These are phyloP conservation scores for Aspergillus texensis DNA, from an alignment of 2,329 filamentous ascomycete genomes.

Conservation along the genomic window DNA sequence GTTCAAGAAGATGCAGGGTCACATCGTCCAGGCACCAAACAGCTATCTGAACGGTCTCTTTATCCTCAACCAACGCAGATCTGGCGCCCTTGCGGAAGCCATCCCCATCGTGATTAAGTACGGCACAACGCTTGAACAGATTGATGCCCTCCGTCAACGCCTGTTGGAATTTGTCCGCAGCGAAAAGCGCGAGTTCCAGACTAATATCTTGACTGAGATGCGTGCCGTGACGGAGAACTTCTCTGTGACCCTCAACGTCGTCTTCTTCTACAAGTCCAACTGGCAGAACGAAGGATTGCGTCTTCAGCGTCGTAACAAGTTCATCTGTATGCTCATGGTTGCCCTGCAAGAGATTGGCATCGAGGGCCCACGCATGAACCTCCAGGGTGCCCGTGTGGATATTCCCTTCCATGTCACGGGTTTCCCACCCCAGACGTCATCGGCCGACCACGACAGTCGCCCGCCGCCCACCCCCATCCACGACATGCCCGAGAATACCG, in stretches of 20 bases:
- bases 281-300: constrained; percentile 94
- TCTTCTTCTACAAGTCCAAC: constrained; percentile 97
- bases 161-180: constrained; percentile 80
- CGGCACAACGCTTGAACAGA: constrained; percentile 79
- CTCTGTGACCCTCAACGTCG: constrained; percentile 83
- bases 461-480: constrained; percentile 36
- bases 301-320: constrained; percentile 88
- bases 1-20: constrained; percentile 98
- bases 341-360: constrained; percentile 82
- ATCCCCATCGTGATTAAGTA: constrained; percentile 84
- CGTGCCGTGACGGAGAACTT: constrained; percentile 79
- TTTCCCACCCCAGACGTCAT: constrained; percentile 46
- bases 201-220: constrained; percentile 84
- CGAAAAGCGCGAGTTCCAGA: constrained; percentile 88
- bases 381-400: constrained; percentile 67
- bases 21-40: constrained; percentile 94
- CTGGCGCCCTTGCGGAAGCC: constrained; percentile 83
- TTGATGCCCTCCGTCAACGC: constrained; percentile 76
- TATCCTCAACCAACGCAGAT: constrained; percentile 91
- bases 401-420: constrained; percentile 68
- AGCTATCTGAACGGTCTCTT: constrained; percentile 90
- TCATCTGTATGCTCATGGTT: constrained; percentile 87
- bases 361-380: constrained; percentile 76
- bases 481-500: constrained; percentile 33
- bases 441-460: constrained; percentile 49